Evolutionary conservation across 164 flowering plant genomes (phyloP).

Genomic region (Sedum album): DNA sequence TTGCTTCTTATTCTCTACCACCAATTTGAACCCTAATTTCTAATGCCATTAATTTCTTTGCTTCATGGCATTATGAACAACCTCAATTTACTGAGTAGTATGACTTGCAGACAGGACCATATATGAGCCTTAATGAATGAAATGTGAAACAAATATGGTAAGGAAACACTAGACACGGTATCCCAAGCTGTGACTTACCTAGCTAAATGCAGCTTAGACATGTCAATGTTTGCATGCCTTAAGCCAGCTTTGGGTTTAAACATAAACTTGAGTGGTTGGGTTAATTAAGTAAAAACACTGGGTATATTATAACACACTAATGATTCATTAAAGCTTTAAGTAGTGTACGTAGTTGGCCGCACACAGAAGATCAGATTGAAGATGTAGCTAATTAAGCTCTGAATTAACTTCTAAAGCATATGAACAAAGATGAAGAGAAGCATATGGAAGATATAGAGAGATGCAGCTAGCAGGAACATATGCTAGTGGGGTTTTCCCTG

Average conservation of each 20-base stretch:
- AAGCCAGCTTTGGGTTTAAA: background rate
- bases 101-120: conserved; percentile 7
- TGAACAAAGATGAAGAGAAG: background rate
- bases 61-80: background rate
- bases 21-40: background rate
- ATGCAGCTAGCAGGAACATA: conserved; percentile 5
- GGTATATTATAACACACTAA: no score
- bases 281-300: background rate
- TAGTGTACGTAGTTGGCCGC: background rate
- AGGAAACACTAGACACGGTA: background rate
- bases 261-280: background rate
- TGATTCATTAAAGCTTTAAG: background rate
- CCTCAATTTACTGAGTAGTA: background rate
- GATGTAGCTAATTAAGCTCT: no score
- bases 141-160: background rate
- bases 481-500: conserved; percentile 10
- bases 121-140: conserved; percentile 4
- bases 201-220: background rate
- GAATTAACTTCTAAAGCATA: background rate
- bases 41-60: background rate
- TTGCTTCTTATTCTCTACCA: background rate
- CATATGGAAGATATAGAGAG: conserved; percentile 2
- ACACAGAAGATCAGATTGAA: background rate
- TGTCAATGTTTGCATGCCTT: background rate
- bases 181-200: background rate